Conservation (phyloP, 2,329 filamentous ascomycete genomes). For the Capronia americana region DNA sequence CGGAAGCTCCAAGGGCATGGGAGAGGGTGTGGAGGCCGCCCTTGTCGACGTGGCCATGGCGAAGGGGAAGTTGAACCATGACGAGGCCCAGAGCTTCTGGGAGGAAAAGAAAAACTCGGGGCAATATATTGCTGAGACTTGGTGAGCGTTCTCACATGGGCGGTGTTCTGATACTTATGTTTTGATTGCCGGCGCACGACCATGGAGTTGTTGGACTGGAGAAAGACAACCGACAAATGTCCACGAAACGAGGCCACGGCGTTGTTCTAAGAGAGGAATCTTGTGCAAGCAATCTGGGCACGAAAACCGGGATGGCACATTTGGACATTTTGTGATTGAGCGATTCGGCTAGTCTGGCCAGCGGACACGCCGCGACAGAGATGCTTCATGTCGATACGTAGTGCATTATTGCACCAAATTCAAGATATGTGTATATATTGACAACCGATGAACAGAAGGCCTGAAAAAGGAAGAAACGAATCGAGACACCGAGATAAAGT, state of each 20-base stretch:
- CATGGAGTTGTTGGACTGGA: neutral
- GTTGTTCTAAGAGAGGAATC: neutral
- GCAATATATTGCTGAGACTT: conserved; percentile 82
- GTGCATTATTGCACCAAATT: neutral
- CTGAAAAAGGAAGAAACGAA: neutral
- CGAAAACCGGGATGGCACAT: neutral
- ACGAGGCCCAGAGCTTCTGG: conserved; percentile 90
- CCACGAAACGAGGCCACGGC: neutral
- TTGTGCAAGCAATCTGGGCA: conserved; percentile 2
- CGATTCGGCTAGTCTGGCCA: too few relatives aligned
- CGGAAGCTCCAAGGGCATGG: conserved; percentile 94
- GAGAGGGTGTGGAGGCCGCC: conserved; percentile 89
- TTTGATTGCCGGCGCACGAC: neutral
- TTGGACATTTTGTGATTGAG: neutral
- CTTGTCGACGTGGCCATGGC: conserved; percentile 89
- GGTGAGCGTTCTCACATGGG: conserved; percentile 27
- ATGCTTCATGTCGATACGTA: neutral
- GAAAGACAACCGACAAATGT: neutral
- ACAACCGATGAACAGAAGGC: neutral
- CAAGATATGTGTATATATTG: conserved; percentile 1
- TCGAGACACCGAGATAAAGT: neutral
- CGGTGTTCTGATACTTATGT: neutral
- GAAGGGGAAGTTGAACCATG: conserved; percentile 83
- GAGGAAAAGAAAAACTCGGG: conserved; percentile 86
- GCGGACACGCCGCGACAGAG: neutral